Evolutionary conservation across 352 stramenopile genomes (phyloP).

Genomic region (Albugo laibachii): DNA sequence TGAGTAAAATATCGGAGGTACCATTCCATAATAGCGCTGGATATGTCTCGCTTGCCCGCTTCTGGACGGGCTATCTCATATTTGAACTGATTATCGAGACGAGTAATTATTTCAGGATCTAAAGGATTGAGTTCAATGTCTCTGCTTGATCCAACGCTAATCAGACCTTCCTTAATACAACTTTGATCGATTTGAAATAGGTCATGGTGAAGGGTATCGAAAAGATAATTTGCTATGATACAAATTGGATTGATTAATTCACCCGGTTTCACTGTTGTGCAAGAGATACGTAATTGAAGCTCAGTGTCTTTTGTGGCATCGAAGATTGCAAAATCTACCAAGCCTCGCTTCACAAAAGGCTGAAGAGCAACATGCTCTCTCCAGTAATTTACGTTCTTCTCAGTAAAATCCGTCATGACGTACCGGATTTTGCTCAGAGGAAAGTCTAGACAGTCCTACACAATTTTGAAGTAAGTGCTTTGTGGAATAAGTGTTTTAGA

Average conservation of each 20-base stretch:
- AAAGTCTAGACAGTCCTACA: constrained; percentile 61
- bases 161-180: constrained; percentile 77
- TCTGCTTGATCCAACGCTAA: constrained; percentile 67
- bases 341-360: constrained; percentile 65
- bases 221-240: constrained; percentile 88
- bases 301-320: constrained; percentile 79
- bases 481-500: neutral
- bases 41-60: constrained; percentile 71
- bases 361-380: constrained; percentile 67
- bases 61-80: constrained; percentile 64
- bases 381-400: constrained; percentile 89
- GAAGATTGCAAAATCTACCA: constrained; percentile 88
- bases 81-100: constrained; percentile 76
- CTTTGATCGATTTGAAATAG: constrained; percentile 77
- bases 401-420: constrained; percentile 90
- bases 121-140: constrained; percentile 57
- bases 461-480: neutral
- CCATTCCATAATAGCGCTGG: constrained; percentile 85
- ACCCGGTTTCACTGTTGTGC: constrained; percentile 22
- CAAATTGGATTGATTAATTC: constrained; percentile 74
- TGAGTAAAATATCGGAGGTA: constrained; percentile 57
- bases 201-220: constrained; percentile 86
- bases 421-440: constrained; percentile 82
- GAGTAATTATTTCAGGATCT: constrained; percentile 87
- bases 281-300: constrained; percentile 41